phyloP scores from a whole-genome alignment of 2,329 filamentous ascomycete genomes.

The Hypomyces perniciosus region DNA sequence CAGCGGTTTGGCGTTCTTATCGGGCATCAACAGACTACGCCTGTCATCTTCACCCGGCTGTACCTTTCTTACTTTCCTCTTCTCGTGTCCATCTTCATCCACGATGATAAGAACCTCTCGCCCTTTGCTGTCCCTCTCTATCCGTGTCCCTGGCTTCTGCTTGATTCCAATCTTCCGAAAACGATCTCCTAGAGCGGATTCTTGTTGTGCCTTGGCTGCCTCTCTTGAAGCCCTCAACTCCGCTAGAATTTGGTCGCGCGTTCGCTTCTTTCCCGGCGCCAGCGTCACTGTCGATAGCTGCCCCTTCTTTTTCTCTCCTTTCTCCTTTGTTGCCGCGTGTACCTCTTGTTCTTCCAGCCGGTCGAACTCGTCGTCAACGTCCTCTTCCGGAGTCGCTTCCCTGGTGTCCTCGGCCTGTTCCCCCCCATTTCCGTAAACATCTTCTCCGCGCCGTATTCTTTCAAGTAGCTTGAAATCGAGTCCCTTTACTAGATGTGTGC shows the following conservation, averaged over 20 bases:
- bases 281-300: conserved; percentile 49
- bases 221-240: conserved; percentile 58
- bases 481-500: conserved; percentile 86
- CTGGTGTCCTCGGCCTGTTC: conserved; percentile 24
- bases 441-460: conserved; percentile 61
- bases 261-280: conserved; percentile 54
- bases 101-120: conserved; percentile 60
- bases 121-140: conserved; percentile 56
- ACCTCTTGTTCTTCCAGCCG: conserved; percentile 50
- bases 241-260: conserved; percentile 60
- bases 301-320: conserved; percentile 52
- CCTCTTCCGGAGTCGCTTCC: conserved; percentile 23
- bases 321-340: conserved; percentile 45
- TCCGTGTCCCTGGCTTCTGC: conserved; percentile 48
- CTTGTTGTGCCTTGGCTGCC: conserved; percentile 50
- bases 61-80: conserved; percentile 55
- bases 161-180: conserved; percentile 61
- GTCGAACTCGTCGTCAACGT: conserved; percentile 62
- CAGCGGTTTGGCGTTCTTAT: conserved; percentile 50
- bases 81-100: conserved; percentile 61
- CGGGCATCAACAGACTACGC: conserved; percentile 44
- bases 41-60: conserved; percentile 33
- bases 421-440: conserved; percentile 46
- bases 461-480: conserved; percentile 78
- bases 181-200: conserved; percentile 48